These are phyloP conservation scores for Acorus calamus DNA, from an alignment of 106 monocot genomes.

Conservation along the genomic window DNA sequence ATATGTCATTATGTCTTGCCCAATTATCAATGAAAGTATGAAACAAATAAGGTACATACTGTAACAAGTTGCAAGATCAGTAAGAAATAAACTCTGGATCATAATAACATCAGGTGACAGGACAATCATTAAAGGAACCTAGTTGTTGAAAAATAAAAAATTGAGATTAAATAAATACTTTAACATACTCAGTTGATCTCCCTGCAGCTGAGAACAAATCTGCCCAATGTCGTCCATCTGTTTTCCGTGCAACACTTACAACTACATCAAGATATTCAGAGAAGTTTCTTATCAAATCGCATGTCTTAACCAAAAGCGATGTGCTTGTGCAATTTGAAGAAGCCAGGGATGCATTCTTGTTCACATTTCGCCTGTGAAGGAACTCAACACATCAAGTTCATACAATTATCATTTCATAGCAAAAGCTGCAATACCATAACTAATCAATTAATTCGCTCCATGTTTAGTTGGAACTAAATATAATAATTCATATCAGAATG, in stretches of 20 bases:
- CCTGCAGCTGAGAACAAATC: constrained; percentile 95
- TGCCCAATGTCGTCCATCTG: constrained; percentile 97
- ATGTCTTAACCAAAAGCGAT: constrained; percentile 88
- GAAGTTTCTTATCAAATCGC: constrained; percentile 77
- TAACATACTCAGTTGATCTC: constrained; percentile 94
- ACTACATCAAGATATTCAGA: constrained; percentile 97
- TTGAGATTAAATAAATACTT: not conserved
- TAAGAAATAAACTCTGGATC: not conserved
- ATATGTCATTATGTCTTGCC: too few species aligned
- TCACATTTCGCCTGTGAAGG: constrained; percentile 60
- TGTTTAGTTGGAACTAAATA: too few species aligned
- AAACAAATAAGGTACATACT: too few species aligned
- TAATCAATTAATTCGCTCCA: too few species aligned
- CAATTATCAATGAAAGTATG: too few species aligned
- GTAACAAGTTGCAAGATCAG: not conserved
- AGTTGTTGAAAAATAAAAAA: not conserved
- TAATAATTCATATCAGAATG: too few species aligned
- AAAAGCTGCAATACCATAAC: too few species aligned
- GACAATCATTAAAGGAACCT: too few species aligned
- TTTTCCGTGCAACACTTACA: constrained; percentile 97
- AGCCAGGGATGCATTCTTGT: constrained; percentile 45
- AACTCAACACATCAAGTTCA: not conserved
- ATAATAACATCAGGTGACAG: too few species aligned
- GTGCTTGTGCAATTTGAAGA: constrained; percentile 21
- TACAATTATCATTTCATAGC: not conserved